These are phyloP conservation scores for Suhomyces choctaworum DNA, from an alignment of 1,139 yeast genomes.

Conservation along the genomic window DNA sequence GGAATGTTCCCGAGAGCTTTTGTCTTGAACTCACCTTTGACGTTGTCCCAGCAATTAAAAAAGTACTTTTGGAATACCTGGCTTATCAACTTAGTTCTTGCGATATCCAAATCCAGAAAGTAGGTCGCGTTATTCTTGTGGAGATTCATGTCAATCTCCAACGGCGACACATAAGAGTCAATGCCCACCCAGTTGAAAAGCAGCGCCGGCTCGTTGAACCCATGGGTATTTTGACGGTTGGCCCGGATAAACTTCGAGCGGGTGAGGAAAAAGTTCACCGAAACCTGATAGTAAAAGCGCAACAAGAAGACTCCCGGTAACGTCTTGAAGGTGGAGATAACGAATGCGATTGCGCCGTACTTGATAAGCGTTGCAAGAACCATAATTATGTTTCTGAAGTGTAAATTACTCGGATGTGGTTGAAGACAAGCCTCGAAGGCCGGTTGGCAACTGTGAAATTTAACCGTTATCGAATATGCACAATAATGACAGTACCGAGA, in stretches of 20 bases:
- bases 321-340: slow-evolving; percentile 50
- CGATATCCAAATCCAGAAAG: slow-evolving; percentile 79
- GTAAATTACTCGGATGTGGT: too few relatives aligned
- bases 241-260: slow-evolving; percentile 21
- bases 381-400: too few relatives aligned
- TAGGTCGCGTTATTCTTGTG: slow-evolving; percentile 90
- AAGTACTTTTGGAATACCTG: slow-evolving; percentile 55
- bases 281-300: slow-evolving; percentile 56
- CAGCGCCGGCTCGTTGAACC: slow-evolving; percentile 27
- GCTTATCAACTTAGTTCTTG: slow-evolving; percentile 65
- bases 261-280: slow-evolving; percentile 42
- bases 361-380: slow-evolving; percentile 3
- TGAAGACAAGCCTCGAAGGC: too few relatives aligned
- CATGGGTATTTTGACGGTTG: slow-evolving; percentile 37
- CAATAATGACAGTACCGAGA: too few relatives aligned
- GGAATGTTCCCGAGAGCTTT: slow-evolving; percentile 45
- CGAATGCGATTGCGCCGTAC: slow-evolving; percentile 12
- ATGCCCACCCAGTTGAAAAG: slow-evolving; percentile 49
- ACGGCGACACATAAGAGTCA: slow-evolving; percentile 63
- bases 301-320: slow-evolving; percentile 68
- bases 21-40: slow-evolving; percentile 33
- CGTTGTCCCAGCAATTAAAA: slow-evolving; percentile 39
- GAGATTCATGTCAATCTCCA: slow-evolving; percentile 82
- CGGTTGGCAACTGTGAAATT: too few relatives aligned
- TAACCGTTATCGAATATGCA: too few relatives aligned